Conservation (phyloP, 1,139 yeast genomes). For the Kodamaea sp. region DNA sequence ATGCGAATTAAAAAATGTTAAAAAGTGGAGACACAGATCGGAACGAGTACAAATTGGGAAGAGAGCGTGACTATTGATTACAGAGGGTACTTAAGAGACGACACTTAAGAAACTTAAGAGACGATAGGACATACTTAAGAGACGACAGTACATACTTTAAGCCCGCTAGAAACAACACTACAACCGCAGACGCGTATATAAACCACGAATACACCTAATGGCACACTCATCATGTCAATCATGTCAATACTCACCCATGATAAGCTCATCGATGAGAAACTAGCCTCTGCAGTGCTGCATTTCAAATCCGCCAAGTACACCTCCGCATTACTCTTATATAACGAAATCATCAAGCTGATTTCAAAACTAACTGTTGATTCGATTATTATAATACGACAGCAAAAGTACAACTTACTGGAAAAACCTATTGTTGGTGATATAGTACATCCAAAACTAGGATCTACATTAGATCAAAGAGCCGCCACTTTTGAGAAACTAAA, state of each 20-base stretch:
- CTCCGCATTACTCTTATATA: slow-evolving; percentile 23
- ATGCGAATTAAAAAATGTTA: too few species aligned
- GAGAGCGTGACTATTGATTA: too few species aligned
- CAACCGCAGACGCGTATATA: too few species aligned
- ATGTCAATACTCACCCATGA: slow-evolving; percentile 10
- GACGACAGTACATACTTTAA: too few species aligned
- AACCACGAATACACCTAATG: too few species aligned
- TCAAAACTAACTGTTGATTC: slow-evolving; percentile 13
- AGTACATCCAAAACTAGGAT: slow-evolving; percentile 26
- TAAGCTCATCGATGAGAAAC: slow-evolving; percentile 27
- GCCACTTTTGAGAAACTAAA: slow-evolving; percentile 56
- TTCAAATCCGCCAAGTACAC: slow-evolving; percentile 28
- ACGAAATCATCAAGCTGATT: slow-evolving; percentile 11
- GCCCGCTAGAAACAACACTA: too few species aligned
- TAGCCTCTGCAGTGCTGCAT: slow-evolving; percentile 29
- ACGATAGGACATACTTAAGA: too few species aligned
- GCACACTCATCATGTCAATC: too few species aligned
- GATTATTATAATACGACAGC: slow-evolving; percentile 18
- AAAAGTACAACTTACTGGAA: slow-evolving; percentile 18
- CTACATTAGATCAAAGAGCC: slow-evolving; percentile 48
- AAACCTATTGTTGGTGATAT: slow-evolving; percentile 28
- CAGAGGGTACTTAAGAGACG: too few species aligned
- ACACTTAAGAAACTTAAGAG: too few species aligned
- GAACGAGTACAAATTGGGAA: too few species aligned
- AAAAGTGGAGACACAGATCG: too few species aligned